A percentile compares a stretch with the other conserved stretches of the same genome.
These are phyloP conservation scores for Kitagawia praeruptora DNA, from an alignment of 129 eudicot species.

Conservation along the genomic window DNA sequence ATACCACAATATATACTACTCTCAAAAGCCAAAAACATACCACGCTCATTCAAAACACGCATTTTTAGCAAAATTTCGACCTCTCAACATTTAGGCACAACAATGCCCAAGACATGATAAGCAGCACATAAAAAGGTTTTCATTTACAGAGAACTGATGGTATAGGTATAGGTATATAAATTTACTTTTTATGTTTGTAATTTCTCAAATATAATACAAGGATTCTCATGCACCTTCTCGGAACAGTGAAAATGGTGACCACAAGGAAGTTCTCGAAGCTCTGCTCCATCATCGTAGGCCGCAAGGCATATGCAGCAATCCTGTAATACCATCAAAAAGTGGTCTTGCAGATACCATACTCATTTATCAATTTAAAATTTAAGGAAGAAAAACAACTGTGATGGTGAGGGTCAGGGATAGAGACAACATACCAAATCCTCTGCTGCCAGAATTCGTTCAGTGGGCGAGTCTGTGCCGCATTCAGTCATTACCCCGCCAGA, in stretches of 20 bases:
- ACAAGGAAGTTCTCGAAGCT: conserved; percentile 56
- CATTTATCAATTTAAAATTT: neutral
- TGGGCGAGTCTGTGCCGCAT: conserved; percentile 49
- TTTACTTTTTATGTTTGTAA: neutral
- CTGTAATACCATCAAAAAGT: conserved; percentile 26
- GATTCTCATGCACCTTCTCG: neutral
- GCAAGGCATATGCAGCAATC: conserved; percentile 63
- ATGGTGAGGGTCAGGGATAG: conserved; percentile 6
- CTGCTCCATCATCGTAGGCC: conserved; percentile 46
- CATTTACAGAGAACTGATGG: neutral
- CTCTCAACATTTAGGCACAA: neutral
- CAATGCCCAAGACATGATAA: neutral
- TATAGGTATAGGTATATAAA: neutral
- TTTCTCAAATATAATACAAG: neutral
- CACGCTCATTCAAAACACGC: too few species aligned
- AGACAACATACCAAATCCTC: conserved; percentile 51
- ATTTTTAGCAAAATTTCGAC: neutral
- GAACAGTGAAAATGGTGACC: conserved; percentile 53
- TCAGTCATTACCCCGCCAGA: conserved; percentile 66
- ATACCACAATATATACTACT: too few species aligned
- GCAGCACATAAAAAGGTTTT: neutral
- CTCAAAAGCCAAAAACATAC: too few species aligned
- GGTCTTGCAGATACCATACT: neutral
- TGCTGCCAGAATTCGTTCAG: conserved; percentile 34
- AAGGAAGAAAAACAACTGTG: neutral